Percentiles rank a stretch among this genome's conserved stretches.
Evolutionary conservation across 2,329 filamentous ascomycete species (phyloP).

Genomic region (Coleophoma eucalyptorum): DNA sequence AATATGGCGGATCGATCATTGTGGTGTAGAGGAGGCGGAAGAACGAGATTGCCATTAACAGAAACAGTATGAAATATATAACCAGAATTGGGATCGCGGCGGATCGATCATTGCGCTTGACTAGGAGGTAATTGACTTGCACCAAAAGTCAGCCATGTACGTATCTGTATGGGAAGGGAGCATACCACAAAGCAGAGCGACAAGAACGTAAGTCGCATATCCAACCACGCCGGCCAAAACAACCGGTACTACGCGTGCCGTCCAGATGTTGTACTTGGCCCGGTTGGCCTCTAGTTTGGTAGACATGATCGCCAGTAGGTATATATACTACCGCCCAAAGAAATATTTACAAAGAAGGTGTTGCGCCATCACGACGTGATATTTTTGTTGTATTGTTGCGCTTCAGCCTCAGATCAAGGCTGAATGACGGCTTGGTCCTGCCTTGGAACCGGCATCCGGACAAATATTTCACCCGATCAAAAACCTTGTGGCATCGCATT

Average conservation of each 20-base stretch:
- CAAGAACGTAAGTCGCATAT: conserved; percentile 69
- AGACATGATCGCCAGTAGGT: conserved; percentile 5
- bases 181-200: conserved; percentile 65
- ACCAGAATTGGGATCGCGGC: conserved; percentile 67
- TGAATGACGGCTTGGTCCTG: too few species aligned
- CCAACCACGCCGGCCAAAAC: conserved; percentile 62
- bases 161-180: conserved; percentile 12
- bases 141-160: conserved; percentile 6
- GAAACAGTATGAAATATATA: conserved; percentile 68
- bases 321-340: neutral
- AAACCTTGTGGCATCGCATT: too few species aligned
- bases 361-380: too few species aligned
- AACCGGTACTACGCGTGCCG: conserved; percentile 55
- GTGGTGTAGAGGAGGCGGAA: conserved; percentile 67
- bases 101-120: conserved; percentile 36
- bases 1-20: conserved; percentile 66
- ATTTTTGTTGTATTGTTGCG: too few species aligned
- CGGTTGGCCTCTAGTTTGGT: conserved; percentile 28
- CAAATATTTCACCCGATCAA: too few species aligned
- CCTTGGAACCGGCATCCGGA: too few species aligned
- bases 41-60: conserved; percentile 65
- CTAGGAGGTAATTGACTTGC: conserved; percentile 69
- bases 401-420: too few species aligned
- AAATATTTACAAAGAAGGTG: conserved; percentile 1
- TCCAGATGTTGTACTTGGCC: conserved; percentile 26